These are phyloP conservation scores for Cetradonia linearis DNA, from an alignment of 495 filamentous ascomycete genomes.

Conservation along the genomic window DNA sequence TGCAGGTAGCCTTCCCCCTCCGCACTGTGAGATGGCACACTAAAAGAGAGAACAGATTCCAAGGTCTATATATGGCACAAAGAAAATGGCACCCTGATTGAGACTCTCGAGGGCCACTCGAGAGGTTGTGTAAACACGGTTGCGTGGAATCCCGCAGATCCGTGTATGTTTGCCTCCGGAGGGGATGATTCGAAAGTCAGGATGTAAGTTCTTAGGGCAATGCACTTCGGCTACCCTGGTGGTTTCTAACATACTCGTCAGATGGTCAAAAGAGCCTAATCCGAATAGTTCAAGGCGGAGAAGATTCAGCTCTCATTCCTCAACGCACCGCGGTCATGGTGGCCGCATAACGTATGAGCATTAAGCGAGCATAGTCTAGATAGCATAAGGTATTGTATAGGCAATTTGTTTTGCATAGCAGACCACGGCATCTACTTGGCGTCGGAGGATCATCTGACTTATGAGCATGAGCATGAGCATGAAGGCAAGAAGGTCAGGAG, in stretches of 20 bases:
- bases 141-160: constrained; percentile 76
- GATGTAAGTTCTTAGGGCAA: constrained; percentile 53
- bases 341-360: constrained; percentile 1
- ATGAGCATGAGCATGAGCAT: constrained; percentile 9
- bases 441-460: constrained; percentile 12
- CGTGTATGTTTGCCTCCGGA: constrained; percentile 79
- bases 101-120: constrained; percentile 62
- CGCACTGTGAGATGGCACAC: not conserved
- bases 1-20: constrained; percentile 51
- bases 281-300: constrained; percentile 17
- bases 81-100: constrained; percentile 62
- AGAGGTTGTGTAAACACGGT: constrained; percentile 80
- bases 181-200: constrained; percentile 79
- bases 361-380: constrained; percentile 5
- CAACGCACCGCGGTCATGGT: constrained; percentile 8
- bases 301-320: constrained; percentile 22
- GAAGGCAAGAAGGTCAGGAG: not conserved
- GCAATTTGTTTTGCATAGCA: constrained; percentile 18
- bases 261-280: constrained; percentile 21
- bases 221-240: too few species aligned
- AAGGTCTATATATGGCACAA: constrained; percentile 85
- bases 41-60: constrained; percentile 46
- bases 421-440: constrained; percentile 11
- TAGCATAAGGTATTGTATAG: not conserved
- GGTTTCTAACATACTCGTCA: not conserved